phyloP scores from a whole-genome alignment of 495 filamentous ascomycete species.

The Tuber microsphaerosporum region DNA sequence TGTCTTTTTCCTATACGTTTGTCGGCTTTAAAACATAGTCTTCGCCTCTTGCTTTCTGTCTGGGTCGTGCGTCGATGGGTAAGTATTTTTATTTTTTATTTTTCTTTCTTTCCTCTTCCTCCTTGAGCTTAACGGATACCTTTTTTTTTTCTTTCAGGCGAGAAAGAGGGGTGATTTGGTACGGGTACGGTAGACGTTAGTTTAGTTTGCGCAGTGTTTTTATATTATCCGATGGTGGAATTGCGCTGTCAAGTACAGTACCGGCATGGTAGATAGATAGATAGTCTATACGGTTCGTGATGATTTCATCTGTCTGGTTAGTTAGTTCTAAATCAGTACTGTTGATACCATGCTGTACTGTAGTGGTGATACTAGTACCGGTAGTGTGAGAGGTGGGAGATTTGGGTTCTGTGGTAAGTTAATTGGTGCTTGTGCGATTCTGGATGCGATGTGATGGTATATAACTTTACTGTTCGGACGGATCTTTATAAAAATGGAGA shows the following conservation, averaged over 20 bases:
- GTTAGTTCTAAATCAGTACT: neutral
- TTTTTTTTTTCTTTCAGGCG: neutral
- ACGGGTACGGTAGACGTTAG: neutral
- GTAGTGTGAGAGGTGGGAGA: neutral
- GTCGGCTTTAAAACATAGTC: neutral
- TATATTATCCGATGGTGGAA: neutral
- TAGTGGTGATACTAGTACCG: too few relatives aligned
- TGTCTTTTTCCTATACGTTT: neutral
- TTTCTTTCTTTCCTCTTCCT: neutral
- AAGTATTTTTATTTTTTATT: neutral
- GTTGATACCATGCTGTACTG: neutral
- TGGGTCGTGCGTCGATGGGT: neutral
- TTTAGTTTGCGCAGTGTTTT: neutral
- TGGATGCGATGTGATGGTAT: neutral
- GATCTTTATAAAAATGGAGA: neutral
- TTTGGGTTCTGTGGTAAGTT: neutral
- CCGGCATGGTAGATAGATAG: neutral
- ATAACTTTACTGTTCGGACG: neutral
- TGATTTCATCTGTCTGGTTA: neutral
- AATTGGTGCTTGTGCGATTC: neutral
- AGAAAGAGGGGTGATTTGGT: neutral
- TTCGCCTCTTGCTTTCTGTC: neutral
- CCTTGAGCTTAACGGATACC: slow-evolving; percentile 1
- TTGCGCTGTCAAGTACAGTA: neutral
- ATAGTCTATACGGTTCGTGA: neutral